These are phyloP conservation scores for Guyanaporus albipodus DNA, from an alignment of 768 basidiomycete species.

Conservation along the genomic window DNA sequence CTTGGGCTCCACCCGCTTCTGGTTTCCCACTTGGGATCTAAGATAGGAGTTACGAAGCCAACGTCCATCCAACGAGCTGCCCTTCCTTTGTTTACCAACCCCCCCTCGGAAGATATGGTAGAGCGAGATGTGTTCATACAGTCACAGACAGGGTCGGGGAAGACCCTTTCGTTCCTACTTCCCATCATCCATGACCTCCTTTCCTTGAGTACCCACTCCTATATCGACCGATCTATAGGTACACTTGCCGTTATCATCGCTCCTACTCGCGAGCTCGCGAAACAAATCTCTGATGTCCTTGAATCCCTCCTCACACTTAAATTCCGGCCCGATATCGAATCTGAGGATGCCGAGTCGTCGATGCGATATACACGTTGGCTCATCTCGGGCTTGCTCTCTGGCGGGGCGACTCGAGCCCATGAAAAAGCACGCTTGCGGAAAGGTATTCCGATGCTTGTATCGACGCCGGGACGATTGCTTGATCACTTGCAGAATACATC, in stretches of 20 bases:
- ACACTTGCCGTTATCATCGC: conserved; percentile 93
- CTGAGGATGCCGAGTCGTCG: conserved; percentile 42
- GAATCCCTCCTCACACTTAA: conserved; percentile 76
- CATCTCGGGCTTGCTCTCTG: conserved; percentile 87
- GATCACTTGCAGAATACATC: conserved; percentile 97
- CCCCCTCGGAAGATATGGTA: conserved; percentile 33
- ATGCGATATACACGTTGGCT: conserved; percentile 80
- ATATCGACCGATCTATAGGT: conserved; percentile 92
- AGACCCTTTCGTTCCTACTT: conserved; percentile 88
- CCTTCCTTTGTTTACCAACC: conserved; percentile 56
- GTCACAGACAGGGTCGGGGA: conserved; percentile 96
- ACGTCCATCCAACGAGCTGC: conserved; percentile 85
- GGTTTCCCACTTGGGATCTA: conserved; percentile 67
- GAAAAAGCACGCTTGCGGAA: conserved; percentile 95
- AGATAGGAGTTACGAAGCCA: conserved; percentile 80
- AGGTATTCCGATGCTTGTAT: conserved; percentile 91
- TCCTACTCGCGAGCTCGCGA: conserved; percentile 93
- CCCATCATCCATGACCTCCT: conserved; percentile 95
- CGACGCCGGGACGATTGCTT: conserved; percentile 90
- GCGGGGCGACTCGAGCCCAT: conserved; percentile 90
- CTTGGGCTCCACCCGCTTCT: conserved; percentile 83
- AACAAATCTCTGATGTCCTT: conserved; percentile 95
- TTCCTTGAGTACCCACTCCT: conserved; percentile 83
- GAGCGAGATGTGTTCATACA: conserved; percentile 86
- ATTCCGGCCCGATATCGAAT: conserved; percentile 54